phyloP scores from a whole-genome alignment of 2,329 filamentous ascomycete species.

The Diaporthe citrichinensis region DNA sequence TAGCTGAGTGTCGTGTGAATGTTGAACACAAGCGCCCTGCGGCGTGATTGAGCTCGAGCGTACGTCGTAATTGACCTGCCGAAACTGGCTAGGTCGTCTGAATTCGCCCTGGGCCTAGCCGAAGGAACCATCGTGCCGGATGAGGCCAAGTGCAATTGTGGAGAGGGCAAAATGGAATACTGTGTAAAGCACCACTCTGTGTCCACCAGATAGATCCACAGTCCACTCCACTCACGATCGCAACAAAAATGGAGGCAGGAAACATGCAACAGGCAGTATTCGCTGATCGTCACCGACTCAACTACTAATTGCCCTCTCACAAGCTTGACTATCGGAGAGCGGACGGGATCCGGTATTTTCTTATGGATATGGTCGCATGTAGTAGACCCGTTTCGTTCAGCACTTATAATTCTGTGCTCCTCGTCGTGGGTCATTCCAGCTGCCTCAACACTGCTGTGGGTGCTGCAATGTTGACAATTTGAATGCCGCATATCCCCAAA shows the following conservation, averaged over 20 bases:
- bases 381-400: background rate
- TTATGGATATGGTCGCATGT: conserved; percentile 10
- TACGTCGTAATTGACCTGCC: conserved; percentile 3
- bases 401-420: background rate
- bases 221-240: background rate
- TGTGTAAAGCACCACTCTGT: background rate
- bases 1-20: background rate
- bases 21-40: conserved; percentile 5
- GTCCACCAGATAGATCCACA: conserved; percentile 6
- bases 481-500: background rate
- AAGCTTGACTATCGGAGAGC: conserved; percentile 1
- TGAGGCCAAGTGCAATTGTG: background rate
- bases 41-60: conserved; percentile 15
- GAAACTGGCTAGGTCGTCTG: conserved; percentile 3
- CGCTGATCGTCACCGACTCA: background rate
- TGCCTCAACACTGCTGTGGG: too few relatives aligned
- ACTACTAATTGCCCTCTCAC: conserved; percentile 2
- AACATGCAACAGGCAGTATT: background rate
- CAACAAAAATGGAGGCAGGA: background rate
- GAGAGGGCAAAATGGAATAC: background rate
- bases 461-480: background rate
- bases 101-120: background rate
- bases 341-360: conserved; percentile 19
- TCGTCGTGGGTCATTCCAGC: background rate
- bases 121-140: conserved; percentile 7